Conservation (phyloP, 805 yeast species). For the Suhomyces xylopsoci region DNA sequence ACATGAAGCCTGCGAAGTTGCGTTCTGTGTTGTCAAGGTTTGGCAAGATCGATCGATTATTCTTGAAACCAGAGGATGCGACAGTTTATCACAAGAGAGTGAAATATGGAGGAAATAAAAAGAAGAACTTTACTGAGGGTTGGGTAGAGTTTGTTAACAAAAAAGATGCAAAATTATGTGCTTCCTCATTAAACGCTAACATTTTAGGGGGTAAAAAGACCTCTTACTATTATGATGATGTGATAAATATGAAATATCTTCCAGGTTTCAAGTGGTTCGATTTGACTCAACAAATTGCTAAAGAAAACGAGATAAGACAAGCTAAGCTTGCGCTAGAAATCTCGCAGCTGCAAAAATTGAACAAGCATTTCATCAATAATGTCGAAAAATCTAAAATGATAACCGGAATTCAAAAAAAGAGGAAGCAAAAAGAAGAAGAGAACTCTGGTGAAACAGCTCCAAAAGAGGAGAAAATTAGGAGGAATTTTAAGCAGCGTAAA, state of each 20-base stretch:
- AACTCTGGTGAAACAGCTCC: constrained; percentile 20
- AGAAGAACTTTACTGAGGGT: constrained; percentile 85
- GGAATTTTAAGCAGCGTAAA: constrained; percentile 68
- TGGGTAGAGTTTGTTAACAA: constrained; percentile 92
- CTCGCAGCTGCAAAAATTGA: constrained; percentile 82
- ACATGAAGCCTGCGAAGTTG: constrained; percentile 92
- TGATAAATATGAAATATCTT: constrained; percentile 84
- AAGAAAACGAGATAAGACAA: constrained; percentile 85
- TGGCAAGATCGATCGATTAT: constrained; percentile 85
- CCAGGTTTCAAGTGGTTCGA: constrained; percentile 95
- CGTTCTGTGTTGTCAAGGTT: constrained; percentile 76
- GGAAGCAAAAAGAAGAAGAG: constrained; percentile 25
- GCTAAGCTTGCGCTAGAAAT: constrained; percentile 85
- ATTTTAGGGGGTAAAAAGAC: constrained; percentile 91
- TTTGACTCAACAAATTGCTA: constrained; percentile 87
- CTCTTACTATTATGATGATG: constrained; percentile 88
- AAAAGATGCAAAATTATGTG: constrained; percentile 84
- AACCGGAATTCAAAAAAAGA: constrained; percentile 56
- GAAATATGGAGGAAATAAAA: constrained; percentile 89
- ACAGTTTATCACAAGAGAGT: constrained; percentile 62
- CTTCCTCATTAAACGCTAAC: constrained; percentile 81
- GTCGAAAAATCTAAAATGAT: constrained; percentile 86
- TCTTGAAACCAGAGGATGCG: constrained; percentile 80
- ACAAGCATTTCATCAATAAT: constrained; percentile 76
- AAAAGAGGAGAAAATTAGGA: constrained; percentile 38